Base-by-base conservation (phyloP, 108 stramenopile genomes). In the Thalassiosira profunda region DNA sequence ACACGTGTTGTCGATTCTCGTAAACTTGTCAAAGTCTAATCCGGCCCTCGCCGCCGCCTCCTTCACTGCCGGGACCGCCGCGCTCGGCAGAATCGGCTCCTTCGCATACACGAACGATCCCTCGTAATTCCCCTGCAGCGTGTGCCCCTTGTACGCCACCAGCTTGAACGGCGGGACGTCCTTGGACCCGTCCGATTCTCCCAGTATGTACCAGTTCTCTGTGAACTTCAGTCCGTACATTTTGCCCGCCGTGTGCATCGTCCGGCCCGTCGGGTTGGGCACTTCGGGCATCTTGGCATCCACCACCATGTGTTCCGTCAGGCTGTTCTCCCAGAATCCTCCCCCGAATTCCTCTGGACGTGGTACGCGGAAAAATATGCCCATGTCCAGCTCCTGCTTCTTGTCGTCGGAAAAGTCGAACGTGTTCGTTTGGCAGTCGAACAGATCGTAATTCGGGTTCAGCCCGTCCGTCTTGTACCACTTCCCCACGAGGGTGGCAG, bases 401-500 rank as follows among this genome's bases (percentile, higher is more conserved):
- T 71, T 72, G 12, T 82, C 71, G 30, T 70, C 58, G 4, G 81
- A 44, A 51, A 80, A 67, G 30, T 57, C 33, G 74, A 98, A 98
- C 11, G 86, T 88, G 64, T 98, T 98, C 25, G 84, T 66, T 58
- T 98, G 97, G 70, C 97, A 98, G 61, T 95, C 94, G 72, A 97
- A 98, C 63, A 93, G 79, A 80, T 97, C 96, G 70, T 98, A 96
- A 51, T 95, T 94, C 48, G 93, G 90, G 79, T 96, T 93, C 54
- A 94, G 74, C 20, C 97, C 96, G 68, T 95, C 80, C 3, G 92
- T 92, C 77, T 98, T 98, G 72, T 92, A 97, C 97, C 97, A 98
- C 25, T 69, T 88, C 12, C 97, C 97, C 35, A 92, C 67, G 58
- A 98, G 67, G 12, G 70, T 51, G 4, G 47, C 58, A 2, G 93